These are phyloP conservation scores for Coemansia biformis DNA, from an alignment of 192 early-diverging fungal genomes.

Conservation along the genomic window DNA sequence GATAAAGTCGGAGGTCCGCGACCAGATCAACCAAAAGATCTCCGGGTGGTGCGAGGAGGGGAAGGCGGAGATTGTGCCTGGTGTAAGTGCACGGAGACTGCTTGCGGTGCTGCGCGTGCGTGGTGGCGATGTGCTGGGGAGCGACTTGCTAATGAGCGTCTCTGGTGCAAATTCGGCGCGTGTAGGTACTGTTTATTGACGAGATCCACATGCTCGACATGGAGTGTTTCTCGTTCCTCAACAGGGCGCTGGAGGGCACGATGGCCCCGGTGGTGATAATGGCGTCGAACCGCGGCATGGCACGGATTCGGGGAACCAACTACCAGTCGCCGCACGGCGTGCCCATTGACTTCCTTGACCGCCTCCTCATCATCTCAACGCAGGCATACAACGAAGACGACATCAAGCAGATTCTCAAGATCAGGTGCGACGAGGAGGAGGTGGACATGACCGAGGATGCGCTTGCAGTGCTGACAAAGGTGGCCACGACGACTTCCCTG, in stretches of 20 bases:
- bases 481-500: conserved; percentile 89
- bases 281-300: conserved; percentile 97
- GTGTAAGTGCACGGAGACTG: no score
- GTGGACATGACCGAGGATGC: conserved; percentile 88
- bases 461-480: conserved; percentile 75
- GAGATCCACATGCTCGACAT: conserved; percentile 99
- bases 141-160: no score
- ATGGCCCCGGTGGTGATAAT: conserved; percentile 98
- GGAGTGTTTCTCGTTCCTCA: conserved; percentile 98
- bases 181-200: conserved; percentile 96
- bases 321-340: conserved; percentile 96
- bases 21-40: conserved; percentile 96
- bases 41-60: conserved; percentile 98
- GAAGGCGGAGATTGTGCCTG: conserved; percentile 96
- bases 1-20: conserved; percentile 94
- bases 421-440: conserved; percentile 90
- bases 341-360: conserved; percentile 92
- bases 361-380: conserved; percentile 93
- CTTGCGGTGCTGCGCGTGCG: no score
- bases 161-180: no score
- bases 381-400: conserved; percentile 79
- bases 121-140: no score
- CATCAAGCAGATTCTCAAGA: conserved; percentile 81
- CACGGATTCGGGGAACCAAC: conserved; percentile 92
- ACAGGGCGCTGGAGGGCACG: conserved; percentile 92